Base-by-base conservation (phyloP, 768 basidiomycete species). In the Pisolithus albus region DNA sequence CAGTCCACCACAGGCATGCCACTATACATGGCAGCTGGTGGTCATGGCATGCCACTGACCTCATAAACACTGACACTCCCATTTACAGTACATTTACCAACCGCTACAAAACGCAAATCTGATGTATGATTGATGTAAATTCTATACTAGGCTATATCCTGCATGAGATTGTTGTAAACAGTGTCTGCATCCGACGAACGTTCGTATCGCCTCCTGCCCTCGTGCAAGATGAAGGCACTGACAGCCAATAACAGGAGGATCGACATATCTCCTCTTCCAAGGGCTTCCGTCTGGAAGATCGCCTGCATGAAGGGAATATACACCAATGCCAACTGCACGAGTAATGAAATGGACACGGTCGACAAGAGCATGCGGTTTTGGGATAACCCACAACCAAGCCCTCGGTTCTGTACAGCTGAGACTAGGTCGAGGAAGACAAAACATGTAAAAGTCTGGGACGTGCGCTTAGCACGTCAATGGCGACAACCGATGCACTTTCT, bases 361-460 rank as follows among this genome's bases (percentile, higher is more conserved):
- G 83, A 75, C 55, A 95, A 70, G 52, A 97, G 76, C 90, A 97
- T 94, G 61, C 78, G 79, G 75, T 98, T 98, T 63, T 86, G 84
- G 52, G 81, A 72, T 28, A 97, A 63, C 6, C 83, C 84, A 59
- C 92, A 95, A 40, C 85, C 83, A 15, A 98, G 79, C 10, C 92
- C 92, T 49, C 95, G 89, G 67, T 90, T 95, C 66, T 98, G 94
- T 30, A 96, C 69, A 1, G 95, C 95, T 37, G 93, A 97, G 9
- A 92, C 88, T 41, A 98, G 81, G 69, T 98, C 95, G 55, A 98
- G 85, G 75, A 97, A 90, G 52, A 98, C 95, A 70, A 98, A 98
- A 64, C 84, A 87, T 16, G 93, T 88, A 69, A 98, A 98, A 23
- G 95, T 96, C 95, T 96, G 67, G 16, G 28, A 47, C 37, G 37